Conservation (phyloP, 805 yeast species). For the Kluyveromyces siamensis region DNA sequence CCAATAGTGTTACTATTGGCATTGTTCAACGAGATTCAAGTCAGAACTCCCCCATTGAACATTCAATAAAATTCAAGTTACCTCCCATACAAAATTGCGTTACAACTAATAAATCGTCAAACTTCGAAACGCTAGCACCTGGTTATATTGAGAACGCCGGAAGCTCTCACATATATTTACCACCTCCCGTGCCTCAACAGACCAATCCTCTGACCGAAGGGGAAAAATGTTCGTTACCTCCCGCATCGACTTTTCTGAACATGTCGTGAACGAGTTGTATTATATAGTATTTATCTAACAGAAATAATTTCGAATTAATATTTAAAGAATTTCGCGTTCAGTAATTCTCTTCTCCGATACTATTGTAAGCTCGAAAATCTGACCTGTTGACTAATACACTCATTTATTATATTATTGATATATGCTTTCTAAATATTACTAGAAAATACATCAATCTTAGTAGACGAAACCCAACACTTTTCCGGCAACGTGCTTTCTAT, state of each 20-base stretch:
- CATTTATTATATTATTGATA: no score
- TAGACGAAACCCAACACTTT: constrained; percentile 96
- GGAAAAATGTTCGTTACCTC: neutral
- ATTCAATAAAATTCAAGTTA: neutral
- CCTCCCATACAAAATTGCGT: neutral
- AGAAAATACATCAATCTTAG: constrained; percentile 31
- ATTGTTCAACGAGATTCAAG: neutral
- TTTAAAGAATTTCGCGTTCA: no score
- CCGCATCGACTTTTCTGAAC: constrained; percentile 1
- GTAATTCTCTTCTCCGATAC: no score
- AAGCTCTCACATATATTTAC: constrained; percentile 1
- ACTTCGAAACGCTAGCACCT: neutral
- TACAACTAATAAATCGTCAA: neutral
- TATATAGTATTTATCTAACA: no score
- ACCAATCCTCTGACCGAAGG: neutral
- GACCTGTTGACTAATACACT: no score
- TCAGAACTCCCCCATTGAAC: neutral
- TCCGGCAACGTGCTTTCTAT: constrained; percentile 99
- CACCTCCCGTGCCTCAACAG: constrained; percentile 1
- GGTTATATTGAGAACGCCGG: neutral
- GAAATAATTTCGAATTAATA: no score
- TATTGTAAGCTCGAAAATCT: no score
- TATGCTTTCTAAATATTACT: no score
- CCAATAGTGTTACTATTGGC: neutral
- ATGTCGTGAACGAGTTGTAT: neutral